Evolutionary conservation across 768 basidiomycete genomes (phyloP).

Genomic region (Mycena rebaudengoi): DNA sequence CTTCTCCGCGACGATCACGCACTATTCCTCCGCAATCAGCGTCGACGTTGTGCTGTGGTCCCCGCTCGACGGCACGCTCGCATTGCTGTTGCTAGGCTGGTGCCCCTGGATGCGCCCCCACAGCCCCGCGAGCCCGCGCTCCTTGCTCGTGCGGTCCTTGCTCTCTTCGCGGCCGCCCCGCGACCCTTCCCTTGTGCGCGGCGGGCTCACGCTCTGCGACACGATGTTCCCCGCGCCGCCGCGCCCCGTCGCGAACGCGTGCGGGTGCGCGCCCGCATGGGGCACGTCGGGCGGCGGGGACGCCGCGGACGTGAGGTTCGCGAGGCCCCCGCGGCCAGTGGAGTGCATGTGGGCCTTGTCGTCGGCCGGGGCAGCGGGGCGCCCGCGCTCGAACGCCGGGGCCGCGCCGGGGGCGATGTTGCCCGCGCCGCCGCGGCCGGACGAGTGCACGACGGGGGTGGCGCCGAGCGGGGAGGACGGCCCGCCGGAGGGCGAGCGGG

Average conservation of each 20-base stretch:
- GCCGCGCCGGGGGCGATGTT: slow-evolving; percentile 54
- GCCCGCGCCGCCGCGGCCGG: slow-evolving; percentile 71
- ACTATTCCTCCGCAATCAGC: not conserved
- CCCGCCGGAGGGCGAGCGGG: slow-evolving; percentile 63
- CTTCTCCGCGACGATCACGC: too few relatives aligned
- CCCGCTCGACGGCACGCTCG: too few relatives aligned
- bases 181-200: slow-evolving; percentile 31
- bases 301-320: slow-evolving; percentile 57
- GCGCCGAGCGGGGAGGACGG: slow-evolving; percentile 20
- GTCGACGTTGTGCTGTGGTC: too few relatives aligned
- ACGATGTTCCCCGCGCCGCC: slow-evolving; percentile 74
- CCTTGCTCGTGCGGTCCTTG: slow-evolving; percentile 8
- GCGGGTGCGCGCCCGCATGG: slow-evolving; percentile 29
- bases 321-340: slow-evolving; percentile 73
- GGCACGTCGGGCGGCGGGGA: slow-evolving; percentile 48
- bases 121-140: slow-evolving; percentile 19
- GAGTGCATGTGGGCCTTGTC: slow-evolving; percentile 56
- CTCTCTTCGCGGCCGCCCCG: not conserved
- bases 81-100: too few relatives aligned
- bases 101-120: slow-evolving; percentile 17
- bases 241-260: slow-evolving; percentile 56
- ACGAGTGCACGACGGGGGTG: slow-evolving; percentile 49
- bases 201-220: too few relatives aligned
- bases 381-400: slow-evolving; percentile 32
- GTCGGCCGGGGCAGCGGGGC: slow-evolving; percentile 15